phyloP scores from a whole-genome alignment of 306 rosid species.

The Fagus crenata region DNA sequence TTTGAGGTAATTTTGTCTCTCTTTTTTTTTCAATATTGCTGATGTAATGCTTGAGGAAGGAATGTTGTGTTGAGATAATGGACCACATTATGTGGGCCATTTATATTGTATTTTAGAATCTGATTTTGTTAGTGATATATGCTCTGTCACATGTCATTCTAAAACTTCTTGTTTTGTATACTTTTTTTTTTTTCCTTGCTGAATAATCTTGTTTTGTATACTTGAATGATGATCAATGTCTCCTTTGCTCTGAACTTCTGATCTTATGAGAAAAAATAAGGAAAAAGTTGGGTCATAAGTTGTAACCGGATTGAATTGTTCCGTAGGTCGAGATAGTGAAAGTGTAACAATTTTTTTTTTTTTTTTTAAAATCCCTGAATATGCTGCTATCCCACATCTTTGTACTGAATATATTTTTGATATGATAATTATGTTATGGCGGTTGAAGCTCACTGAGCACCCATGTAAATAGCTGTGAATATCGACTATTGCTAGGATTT shows the following conservation, averaged over 20 bases:
- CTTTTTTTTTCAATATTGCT: neutral
- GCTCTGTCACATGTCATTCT: neutral
- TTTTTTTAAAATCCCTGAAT: too few relatives aligned
- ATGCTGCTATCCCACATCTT: too few relatives aligned
- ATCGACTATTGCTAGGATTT: neutral
- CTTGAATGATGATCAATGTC: neutral
- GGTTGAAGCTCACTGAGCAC: too few relatives aligned
- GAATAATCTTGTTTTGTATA: neutral
- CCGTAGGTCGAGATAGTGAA: neutral
- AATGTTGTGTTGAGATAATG: neutral
- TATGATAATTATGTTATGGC: too few relatives aligned
- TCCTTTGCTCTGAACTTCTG: neutral
- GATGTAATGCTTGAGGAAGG: neutral
- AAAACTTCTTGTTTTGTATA: neutral
- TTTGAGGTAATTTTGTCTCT: neutral
- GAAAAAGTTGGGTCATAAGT: too few relatives aligned
- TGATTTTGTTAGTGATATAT: neutral
- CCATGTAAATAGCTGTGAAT: neutral
- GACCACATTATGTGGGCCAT: neutral
- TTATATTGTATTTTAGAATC: neutral
- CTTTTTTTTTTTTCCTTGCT: neutral
- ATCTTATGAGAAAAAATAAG: too few relatives aligned
- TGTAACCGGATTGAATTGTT: too few relatives aligned
- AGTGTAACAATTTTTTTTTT: neutral
- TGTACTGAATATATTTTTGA: too few relatives aligned